Percentiles rank a stretch among this genome's conserved stretches.
Conservation (phyloP, 2,329 filamentous ascomycete species). For the Alternaria alternata region DNA sequence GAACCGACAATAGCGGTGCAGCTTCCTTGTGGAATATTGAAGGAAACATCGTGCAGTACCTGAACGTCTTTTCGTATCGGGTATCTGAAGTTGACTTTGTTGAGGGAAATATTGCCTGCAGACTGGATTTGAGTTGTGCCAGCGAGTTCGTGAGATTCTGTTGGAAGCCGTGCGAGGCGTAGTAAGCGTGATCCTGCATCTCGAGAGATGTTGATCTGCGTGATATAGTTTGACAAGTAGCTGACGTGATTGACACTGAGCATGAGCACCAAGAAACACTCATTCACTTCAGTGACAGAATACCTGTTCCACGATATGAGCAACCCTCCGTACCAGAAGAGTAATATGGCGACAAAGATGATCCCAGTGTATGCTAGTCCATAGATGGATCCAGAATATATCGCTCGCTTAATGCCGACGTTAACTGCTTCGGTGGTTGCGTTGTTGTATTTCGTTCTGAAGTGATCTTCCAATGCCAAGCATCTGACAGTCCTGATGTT, state of each 20-base stretch:
- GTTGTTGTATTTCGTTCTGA: slow-evolving; percentile 68
- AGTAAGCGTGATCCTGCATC: slow-evolving; percentile 78
- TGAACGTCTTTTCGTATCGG: slow-evolving; percentile 62
- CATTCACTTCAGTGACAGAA: slow-evolving; percentile 68
- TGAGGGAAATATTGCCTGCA: slow-evolving; percentile 66
- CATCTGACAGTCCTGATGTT: slow-evolving; percentile 82
- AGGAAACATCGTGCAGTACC: slow-evolving; percentile 71
- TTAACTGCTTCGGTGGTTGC: slow-evolving; percentile 63
- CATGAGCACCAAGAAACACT: slow-evolving; percentile 83
- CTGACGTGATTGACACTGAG: slow-evolving; percentile 80
- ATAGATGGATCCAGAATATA: slow-evolving; percentile 74
- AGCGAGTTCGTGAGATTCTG: slow-evolving; percentile 65
- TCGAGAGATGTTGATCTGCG: slow-evolving; percentile 78
- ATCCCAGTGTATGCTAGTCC: slow-evolving; percentile 79
- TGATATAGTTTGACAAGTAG: slow-evolving; percentile 75
- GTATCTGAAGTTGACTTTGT: slow-evolving; percentile 75
- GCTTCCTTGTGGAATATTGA: slow-evolving; percentile 69
- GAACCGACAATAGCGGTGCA: slow-evolving; percentile 81
- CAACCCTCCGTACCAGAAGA: slow-evolving; percentile 82
- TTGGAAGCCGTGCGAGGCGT: slow-evolving; percentile 69
- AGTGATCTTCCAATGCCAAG: slow-evolving; percentile 76
- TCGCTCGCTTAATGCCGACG: slow-evolving; percentile 71
- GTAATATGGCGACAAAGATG: slow-evolving; percentile 76
- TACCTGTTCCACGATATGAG: slow-evolving; percentile 64
- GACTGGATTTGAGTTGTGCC: slow-evolving; percentile 57